These are phyloP conservation scores for Polyporus arcularius DNA, from an alignment of 768 basidiomycete species.

Conservation along the genomic window DNA sequence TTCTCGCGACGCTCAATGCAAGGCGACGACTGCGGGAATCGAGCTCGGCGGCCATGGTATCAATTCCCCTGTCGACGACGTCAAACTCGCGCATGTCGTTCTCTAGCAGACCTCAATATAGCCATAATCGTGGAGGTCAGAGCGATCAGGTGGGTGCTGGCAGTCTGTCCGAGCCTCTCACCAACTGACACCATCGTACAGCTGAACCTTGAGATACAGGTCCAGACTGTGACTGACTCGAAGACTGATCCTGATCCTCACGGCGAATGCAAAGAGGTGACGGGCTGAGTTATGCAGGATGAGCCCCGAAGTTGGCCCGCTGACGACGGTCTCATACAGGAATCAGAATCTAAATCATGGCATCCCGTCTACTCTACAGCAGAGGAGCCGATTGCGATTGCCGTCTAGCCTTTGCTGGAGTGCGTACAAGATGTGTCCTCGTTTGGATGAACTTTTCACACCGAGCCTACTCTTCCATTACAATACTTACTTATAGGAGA, in stretches of 20 bases:
- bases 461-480: background rate
- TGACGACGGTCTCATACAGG: background rate
- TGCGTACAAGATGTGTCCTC: background rate
- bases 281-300: background rate
- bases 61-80: conserved; percentile 12
- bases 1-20: conserved; percentile 23
- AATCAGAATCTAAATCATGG: background rate
- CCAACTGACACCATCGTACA: background rate
- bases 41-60: conserved; percentile 7
- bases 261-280: background rate
- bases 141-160: conserved; percentile 3
- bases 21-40: conserved; percentile 11
- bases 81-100: conserved; percentile 1
- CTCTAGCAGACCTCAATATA: conserved; percentile 1
- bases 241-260: conserved; percentile 11
- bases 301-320: background rate
- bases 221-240: conserved; percentile 11
- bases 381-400: background rate
- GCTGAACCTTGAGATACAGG: conserved; percentile 12
- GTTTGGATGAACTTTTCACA: background rate
- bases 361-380: background rate
- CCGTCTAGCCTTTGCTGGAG: background rate
- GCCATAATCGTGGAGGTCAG: background rate
- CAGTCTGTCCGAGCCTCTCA: background rate
- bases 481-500: too few species aligned